Percentiles rank a stretch among this genome's conserved stretches.
Conservation (phyloP, 2,329 filamentous ascomycete species). For the Neopestalotiopsis sp. region DNA sequence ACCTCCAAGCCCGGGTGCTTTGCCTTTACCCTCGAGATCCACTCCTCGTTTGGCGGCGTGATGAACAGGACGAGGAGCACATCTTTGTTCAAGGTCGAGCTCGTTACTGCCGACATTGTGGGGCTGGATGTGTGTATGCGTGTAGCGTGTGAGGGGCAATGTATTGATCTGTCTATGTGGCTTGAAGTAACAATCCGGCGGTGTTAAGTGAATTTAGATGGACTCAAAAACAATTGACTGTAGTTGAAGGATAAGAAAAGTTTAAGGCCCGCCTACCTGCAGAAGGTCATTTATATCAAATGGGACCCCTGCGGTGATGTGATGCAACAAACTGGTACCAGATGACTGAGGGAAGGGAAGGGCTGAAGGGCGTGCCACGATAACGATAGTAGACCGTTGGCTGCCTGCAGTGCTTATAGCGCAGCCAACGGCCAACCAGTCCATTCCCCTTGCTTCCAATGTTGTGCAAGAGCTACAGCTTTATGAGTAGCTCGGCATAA, state of each 20-base stretch:
- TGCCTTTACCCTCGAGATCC: constrained; percentile 38
- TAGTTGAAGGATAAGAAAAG: neutral
- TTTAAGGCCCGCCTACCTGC: neutral
- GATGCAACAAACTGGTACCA: no score
- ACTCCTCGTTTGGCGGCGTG: constrained; percentile 34
- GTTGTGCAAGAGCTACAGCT: no score
- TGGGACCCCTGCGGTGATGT: neutral
- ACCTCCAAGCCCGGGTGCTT: constrained; percentile 44
- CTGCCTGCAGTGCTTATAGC: no score
- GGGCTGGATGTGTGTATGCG: neutral
- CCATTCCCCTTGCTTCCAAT: no score
- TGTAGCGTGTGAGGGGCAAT: neutral
- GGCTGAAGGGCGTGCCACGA: no score
- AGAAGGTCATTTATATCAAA: neutral
- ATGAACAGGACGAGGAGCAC: constrained; percentile 45
- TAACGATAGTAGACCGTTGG: no score
- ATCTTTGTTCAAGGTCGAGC: constrained; percentile 36
- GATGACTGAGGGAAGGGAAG: no score
- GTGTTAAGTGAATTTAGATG: neutral
- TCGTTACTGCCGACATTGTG: neutral
- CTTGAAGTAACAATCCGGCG: neutral
- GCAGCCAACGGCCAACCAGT: no score
- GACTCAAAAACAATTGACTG: neutral
- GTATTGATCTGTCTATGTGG: neutral
- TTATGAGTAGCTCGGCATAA: no score